phyloP scores from a whole-genome alignment of 2,329 filamentous ascomycete species.

The Penicillium sp. region DNA sequence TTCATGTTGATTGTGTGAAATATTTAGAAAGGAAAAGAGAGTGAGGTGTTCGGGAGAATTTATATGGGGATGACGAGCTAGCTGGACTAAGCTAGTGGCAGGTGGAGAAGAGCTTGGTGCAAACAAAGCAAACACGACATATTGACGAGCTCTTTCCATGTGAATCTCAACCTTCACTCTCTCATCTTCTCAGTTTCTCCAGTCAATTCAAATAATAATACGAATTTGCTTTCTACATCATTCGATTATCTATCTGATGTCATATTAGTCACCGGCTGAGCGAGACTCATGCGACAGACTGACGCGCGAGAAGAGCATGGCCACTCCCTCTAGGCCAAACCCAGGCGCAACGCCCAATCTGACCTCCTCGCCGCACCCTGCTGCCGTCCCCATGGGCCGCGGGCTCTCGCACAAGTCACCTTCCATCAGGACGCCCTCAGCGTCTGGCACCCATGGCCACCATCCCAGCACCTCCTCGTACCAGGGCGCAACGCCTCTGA shows the following conservation, averaged over 20 bases:
- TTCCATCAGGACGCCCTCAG: constrained; percentile 42
- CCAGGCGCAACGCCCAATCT: constrained; percentile 42
- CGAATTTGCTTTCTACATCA: no score
- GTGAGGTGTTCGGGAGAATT: background rate
- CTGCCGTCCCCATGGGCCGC: constrained; percentile 36
- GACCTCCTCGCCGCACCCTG: constrained; percentile 42
- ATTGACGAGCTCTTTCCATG: no score
- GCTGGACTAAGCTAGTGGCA: no score
- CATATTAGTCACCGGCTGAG: no score
- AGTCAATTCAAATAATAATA: no score
- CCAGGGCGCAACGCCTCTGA: constrained; percentile 42
- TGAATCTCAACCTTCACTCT: no score
- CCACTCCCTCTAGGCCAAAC: constrained; percentile 42
- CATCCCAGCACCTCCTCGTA: constrained; percentile 36
- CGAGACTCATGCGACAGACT: background rate
- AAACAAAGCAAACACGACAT: background rate
- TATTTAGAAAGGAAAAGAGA: background rate
- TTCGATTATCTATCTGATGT: no score
- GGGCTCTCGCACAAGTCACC: constrained; percentile 44
- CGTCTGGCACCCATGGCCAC: constrained; percentile 33
- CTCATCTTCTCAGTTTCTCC: no score
- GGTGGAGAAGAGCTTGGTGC: background rate
- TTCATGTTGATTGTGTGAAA: constrained; percentile 23
- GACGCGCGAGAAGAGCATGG: constrained; percentile 27
- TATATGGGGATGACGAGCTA: no score